Evolutionary conservation across 495 filamentous ascomycete genomes (phyloP), one percentile per base, ranked within the genome.

Genomic region (Trichoderma gamsii): DNA sequence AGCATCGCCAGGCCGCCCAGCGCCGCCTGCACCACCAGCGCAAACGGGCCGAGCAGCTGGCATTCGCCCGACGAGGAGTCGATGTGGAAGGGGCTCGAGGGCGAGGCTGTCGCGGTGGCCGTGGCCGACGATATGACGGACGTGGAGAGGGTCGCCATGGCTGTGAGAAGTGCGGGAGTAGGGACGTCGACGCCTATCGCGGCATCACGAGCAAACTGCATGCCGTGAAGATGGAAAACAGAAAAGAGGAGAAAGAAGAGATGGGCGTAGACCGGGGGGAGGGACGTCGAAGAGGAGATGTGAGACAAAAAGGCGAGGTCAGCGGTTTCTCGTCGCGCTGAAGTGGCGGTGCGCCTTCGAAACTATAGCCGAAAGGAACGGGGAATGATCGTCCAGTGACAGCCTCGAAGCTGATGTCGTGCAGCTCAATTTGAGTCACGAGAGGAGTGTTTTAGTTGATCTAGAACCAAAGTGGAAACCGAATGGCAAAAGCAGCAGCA

Each of bases 1-100:
- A 92, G 77, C 38, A 98, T 78, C 18, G 95, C 95, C 43, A 97
- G 78, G 29, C 81, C 84, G 23, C 95, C 95, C n/a, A 99, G 85
- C 5, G 92, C 91, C 27, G 87, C 88, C 76, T 99, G 95, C 4
- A 98, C 87, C 46, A 99, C 76, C 35, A 99, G 83, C 29, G 95
- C 94, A 70, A 96, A 97, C 0, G 91, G 85, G 0, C 93, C 93
- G 1, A 97, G 84, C 1, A 97, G 81, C 68, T 87, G 82, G 75
- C 93, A 97, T 79, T 97, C 92, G 70, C 86, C 88, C 67, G 68
- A 59, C 41, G 64, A 65, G 13, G 41, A 41, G 32, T 65, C 64
- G 38, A 65, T 65, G 64, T 41, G 56, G 56, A 44, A 43, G 35
- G 41, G 52, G 4, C 52, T 69, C 27, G 71, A 61, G 13, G 64